phyloP scores from a whole-genome alignment of 2,329 filamentous ascomycete species.

The Thielaviopsis euricoi region DNA sequence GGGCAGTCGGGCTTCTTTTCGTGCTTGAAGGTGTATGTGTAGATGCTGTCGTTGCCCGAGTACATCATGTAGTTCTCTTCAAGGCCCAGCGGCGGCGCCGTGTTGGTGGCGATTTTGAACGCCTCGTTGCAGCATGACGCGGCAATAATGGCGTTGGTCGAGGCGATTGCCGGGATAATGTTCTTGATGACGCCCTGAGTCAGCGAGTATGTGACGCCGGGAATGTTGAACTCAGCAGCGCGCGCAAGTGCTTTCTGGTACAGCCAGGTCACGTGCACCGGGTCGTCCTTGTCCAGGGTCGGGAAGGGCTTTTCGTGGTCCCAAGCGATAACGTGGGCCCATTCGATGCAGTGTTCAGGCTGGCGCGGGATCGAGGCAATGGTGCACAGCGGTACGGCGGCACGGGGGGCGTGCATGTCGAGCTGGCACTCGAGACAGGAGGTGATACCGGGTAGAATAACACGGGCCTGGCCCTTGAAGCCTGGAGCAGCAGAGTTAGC shows the following conservation, averaged over 20 bases:
- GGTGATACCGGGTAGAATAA: slow-evolving; percentile 80
- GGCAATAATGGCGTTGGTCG: slow-evolving; percentile 91
- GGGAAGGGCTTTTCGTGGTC: slow-evolving; percentile 72
- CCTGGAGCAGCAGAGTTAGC: slow-evolving; percentile 28
- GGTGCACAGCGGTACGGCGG: slow-evolving; percentile 92
- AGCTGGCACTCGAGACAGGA: slow-evolving; percentile 97
- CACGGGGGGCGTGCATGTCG: slow-evolving; percentile 94
- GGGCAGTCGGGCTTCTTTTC: slow-evolving; percentile 90
- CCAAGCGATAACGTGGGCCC: slow-evolving; percentile 98
- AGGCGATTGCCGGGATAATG: slow-evolving; percentile 96
- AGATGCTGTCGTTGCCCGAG: slow-evolving; percentile 85
- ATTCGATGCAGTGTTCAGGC: slow-evolving; percentile 95
- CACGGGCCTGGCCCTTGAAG: slow-evolving; percentile 91
- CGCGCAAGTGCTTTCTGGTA: slow-evolving; percentile 70
- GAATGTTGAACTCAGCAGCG: slow-evolving; percentile 75
- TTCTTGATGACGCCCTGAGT: slow-evolving; percentile 98
- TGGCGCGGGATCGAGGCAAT: slow-evolving; percentile 92
- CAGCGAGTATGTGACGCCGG: slow-evolving; percentile 84
- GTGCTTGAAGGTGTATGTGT: slow-evolving; percentile 94
- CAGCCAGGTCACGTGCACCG: slow-evolving; percentile 94
- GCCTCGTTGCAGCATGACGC: slow-evolving; percentile 94
- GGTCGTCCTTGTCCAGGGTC: slow-evolving; percentile 83
- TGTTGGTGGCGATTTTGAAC: slow-evolving; percentile 75
- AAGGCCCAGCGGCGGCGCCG: slow-evolving; percentile 63
- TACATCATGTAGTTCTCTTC: slow-evolving; percentile 99